Evolutionary conservation across 495 filamentous ascomycete species (phyloP), one percentile per base, ranked within the genome.

Genomic region (Cercophora sp.): DNA sequence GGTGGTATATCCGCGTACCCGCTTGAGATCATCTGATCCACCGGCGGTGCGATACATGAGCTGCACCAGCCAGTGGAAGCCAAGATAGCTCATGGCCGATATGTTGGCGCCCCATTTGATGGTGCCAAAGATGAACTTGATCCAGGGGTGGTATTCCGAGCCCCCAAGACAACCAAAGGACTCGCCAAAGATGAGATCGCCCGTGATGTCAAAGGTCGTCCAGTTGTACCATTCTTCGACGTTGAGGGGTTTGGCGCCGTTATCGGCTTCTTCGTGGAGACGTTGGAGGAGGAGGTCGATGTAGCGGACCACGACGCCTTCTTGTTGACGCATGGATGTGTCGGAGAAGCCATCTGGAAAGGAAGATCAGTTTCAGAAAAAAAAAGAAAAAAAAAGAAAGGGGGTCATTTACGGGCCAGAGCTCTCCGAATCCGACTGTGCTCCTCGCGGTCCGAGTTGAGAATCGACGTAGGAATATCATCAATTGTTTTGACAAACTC

Each of bases 201-300:
- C 79, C 18, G 80, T 77, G 4, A 83, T 67, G 48, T 83, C 79
- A 42, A 83, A 83, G 0, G 79, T 82, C 8, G 66, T 70, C 39
- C 63, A 79, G 32, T 77, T 81, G 51, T 70, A 76, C 78, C 79
- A 83, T n/a, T 69, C 52, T 0, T 56, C 55, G 61, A 67, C 56
- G 26, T 74, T 59, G 4, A 65, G 54, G 11, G 65, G 52, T 39
- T 27, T 56, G 52, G 15, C 44, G 2, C 59, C 57, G 9, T 31
- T 41, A 4, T 48, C 31, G 6, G 20, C 20, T 8, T 64, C 42
- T 31, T 70, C 64, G 8, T 61, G 51, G 13, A 60, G 61, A 40
- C 47, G 64, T 57, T 48, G 47, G 5, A 79, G 57, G 0, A 79
- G 59, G 8, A 71, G 55, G 41, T 76, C 63, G 25, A 66, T 49